Evolutionary conservation across 495 filamentous ascomycete species (phyloP).

Genomic region (Xylaria scruposa): DNA sequence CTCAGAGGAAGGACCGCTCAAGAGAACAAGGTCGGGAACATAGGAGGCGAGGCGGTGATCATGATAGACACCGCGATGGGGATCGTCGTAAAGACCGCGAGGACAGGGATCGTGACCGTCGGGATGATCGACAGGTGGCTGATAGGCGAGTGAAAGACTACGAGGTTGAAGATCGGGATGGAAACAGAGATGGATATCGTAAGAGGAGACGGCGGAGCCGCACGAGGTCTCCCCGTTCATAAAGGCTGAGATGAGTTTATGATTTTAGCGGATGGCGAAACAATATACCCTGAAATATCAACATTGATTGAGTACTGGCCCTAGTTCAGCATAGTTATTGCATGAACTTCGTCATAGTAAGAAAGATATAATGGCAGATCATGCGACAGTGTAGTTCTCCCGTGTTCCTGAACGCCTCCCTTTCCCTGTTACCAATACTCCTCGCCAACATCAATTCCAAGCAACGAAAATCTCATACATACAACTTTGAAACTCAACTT

Average conservation of each 20-base stretch:
- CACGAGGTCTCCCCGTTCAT: constrained; percentile 39
- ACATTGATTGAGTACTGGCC: neutral
- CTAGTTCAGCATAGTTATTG: constrained; percentile 4
- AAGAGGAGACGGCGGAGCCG: constrained; percentile 40
- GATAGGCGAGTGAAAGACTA: constrained; percentile 32
- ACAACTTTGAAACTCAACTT: neutral
- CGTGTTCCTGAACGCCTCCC: constrained; percentile 23
- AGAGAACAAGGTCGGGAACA: constrained; percentile 35
- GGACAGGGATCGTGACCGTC: constrained; percentile 34
- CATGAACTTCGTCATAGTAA: constrained; percentile 1
- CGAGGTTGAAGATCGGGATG: constrained; percentile 34
- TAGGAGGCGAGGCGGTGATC: constrained; percentile 35
- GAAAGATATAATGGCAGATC: constrained; percentile 2
- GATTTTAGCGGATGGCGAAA: constrained; percentile 16
- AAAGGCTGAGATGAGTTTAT: constrained; percentile 32
- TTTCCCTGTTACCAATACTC: constrained; percentile 24
- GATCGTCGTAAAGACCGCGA: constrained; percentile 39
- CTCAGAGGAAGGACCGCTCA: constrained; percentile 40
- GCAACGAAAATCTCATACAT: constrained; percentile 12
- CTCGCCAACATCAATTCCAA: constrained; percentile 24
- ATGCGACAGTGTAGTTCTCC: constrained; percentile 16
- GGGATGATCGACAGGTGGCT: constrained; percentile 34
- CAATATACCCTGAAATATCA: constrained; percentile 6
- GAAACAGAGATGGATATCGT: constrained; percentile 31
- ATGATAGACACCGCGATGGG: constrained; percentile 36